Evolutionary conservation across 1,284 basidiomycete genomes (phyloP), one percentile per base, ranked within the genome.

Genomic region (Ganoderma leucocontextum): DNA sequence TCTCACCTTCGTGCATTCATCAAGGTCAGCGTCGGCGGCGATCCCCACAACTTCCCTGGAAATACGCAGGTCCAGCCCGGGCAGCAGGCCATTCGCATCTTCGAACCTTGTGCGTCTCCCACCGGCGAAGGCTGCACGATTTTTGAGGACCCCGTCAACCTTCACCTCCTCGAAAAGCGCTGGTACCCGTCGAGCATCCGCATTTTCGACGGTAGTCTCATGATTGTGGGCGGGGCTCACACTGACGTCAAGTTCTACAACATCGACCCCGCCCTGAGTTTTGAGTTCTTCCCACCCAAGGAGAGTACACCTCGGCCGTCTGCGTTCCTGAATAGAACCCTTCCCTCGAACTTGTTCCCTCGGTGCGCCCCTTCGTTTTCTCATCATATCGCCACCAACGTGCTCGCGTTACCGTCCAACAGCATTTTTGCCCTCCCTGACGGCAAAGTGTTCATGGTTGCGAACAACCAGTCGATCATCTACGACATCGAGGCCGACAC

Each of bases 211-310:
- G 82, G 83, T 38, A 74, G 63, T 64, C 68, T 82, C 74, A 80
- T 84, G 79, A 78, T 85, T 59, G 77, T 84, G 17, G 83, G 83
- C 29, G 83, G 83, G 1, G 81, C 78, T 10, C 78, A 81, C 61
- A 78, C 77, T 19, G 65, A 72, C n/a, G 79, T 80, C 12, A 72
- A 73, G 6, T 83, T 84, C 73, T 80, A 82, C 71, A 84, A 83
- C 69, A 78, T 75, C 33, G 80, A 82, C 25, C 80, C 83, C 0
- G 84, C 73, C 59, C 86, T 86, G 71, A 84, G 80, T 22, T 80
- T 85, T 70, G 86, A 88, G 74, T 88, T 84, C 75, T 86, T 85
- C 80, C 86, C 86, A 17, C 79, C 82, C 0, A 87, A 88, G 72
- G 83, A 85, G 65, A 78, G 80, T 38, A 83, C 83, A 6, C 76